These are phyloP conservation scores for Lepidium sativum DNA, from an alignment of 345 rosid genomes.

Conservation along the genomic window DNA sequence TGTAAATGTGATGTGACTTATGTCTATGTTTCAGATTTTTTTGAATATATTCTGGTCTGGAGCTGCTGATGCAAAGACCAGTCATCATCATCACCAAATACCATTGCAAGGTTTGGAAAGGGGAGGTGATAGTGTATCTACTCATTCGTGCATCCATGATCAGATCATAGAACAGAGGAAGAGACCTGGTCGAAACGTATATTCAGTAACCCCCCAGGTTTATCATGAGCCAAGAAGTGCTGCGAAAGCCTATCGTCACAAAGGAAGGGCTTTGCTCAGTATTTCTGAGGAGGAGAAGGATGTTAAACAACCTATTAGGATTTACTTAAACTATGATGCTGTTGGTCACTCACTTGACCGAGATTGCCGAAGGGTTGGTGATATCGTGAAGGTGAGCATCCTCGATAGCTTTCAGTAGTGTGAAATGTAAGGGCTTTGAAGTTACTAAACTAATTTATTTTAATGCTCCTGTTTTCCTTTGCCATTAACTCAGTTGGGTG, in stretches of 20 bases:
- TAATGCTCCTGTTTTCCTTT: slow-evolving; percentile 2
- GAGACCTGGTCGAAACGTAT: slow-evolving; percentile 74
- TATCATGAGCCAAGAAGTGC: slow-evolving; percentile 42
- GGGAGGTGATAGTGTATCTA: slow-evolving; percentile 36
- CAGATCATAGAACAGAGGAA: slow-evolving; percentile 83
- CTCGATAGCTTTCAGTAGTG: not conserved
- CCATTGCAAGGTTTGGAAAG: slow-evolving; percentile 35
- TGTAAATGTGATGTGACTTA: not conserved
- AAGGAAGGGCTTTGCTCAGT: slow-evolving; percentile 78
- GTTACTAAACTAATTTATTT: slow-evolving; percentile 3
- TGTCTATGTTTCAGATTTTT: slow-evolving; percentile 43
- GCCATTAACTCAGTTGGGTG: slow-evolving; percentile 60
- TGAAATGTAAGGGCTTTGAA: not conserved
- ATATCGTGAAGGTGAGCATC: slow-evolving; percentile 74
- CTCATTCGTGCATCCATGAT: slow-evolving; percentile 96
- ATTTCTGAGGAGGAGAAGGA: slow-evolving; percentile 38
- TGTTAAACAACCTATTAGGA: slow-evolving; percentile 82
- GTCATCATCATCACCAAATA: slow-evolving; percentile 27
- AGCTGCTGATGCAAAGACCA: slow-evolving; percentile 34
- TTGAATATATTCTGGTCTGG: slow-evolving; percentile 43
- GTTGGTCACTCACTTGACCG: slow-evolving; percentile 92
- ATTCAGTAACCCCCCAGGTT: slow-evolving; percentile 82
- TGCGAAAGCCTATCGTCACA: slow-evolving; percentile 34
- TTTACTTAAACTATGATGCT: slow-evolving; percentile 92
- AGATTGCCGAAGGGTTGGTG: slow-evolving; percentile 79